Evolutionary conservation across 1,139 yeast species (phyloP).

Genomic region (Candida sp.): DNA sequence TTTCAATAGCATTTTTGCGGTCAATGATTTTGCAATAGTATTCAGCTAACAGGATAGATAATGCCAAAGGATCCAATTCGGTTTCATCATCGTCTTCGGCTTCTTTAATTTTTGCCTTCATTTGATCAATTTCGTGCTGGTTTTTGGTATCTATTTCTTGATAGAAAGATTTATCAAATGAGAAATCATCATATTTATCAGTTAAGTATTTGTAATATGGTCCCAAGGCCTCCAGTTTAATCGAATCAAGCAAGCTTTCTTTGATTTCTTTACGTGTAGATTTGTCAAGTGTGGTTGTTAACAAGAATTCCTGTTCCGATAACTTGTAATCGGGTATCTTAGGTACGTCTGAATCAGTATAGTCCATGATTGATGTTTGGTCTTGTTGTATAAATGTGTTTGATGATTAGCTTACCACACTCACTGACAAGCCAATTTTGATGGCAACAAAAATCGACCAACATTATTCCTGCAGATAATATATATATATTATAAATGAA

Average conservation of each 20-base stretch:
- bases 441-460: not conserved
- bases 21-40: conserved; percentile 86
- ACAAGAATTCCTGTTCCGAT: conserved; percentile 72
- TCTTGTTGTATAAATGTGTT: not conserved
- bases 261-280: conserved; percentile 18
- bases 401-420: too few relatives aligned
- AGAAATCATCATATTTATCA: conserved; percentile 41
- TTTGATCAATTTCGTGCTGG: conserved; percentile 48
- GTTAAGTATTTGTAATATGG: conserved; percentile 80
- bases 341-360: conserved; percentile 45
- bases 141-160: conserved; percentile 50
- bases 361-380: not conserved
- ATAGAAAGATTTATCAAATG: conserved; percentile 61
- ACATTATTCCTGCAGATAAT: not conserved
- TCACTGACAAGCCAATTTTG: not conserved
- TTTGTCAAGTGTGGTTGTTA: conserved; percentile 32
- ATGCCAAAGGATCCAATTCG: conserved; percentile 74
- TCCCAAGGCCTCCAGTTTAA: conserved; percentile 65
- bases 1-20: conserved; percentile 64
- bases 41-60: conserved; percentile 81
- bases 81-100: conserved; percentile 91
- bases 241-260: conserved; percentile 47
- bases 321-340: conserved; percentile 77
- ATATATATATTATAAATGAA: not conserved
- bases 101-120: conserved; percentile 63